Conservation (phyloP, 2,329 filamentous ascomycete genomes). For the Pseudopyrenochaeta lycopersici region DNA sequence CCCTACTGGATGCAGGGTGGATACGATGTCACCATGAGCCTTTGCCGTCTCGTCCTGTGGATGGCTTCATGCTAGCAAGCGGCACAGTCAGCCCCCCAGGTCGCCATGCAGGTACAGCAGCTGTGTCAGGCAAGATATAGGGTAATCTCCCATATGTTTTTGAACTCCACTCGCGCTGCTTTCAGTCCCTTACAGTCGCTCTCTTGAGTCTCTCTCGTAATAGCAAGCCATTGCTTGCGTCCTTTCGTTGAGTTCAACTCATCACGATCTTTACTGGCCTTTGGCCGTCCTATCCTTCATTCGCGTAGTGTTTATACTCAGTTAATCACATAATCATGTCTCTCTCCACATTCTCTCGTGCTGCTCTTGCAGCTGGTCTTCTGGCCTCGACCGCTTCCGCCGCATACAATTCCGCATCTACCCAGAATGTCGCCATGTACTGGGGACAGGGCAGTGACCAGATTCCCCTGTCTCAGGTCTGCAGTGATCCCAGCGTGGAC, state of each 20-base stretch:
- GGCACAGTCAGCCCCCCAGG: conserved; percentile 25
- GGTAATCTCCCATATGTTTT: conserved; percentile 40
- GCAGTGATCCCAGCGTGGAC: conserved; percentile 61
- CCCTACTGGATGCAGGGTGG: conserved; percentile 8
- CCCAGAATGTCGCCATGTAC: conserved; percentile 63
- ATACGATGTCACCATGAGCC: conserved; percentile 17
- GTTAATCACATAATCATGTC: conserved; percentile 49
- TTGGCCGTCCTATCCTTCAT: conserved; percentile 49
- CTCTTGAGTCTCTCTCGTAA: conserved; percentile 38
- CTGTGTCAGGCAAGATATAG: conserved; percentile 30
- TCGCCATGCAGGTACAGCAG: conserved; percentile 36
- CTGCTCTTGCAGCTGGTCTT: conserved; percentile 47
- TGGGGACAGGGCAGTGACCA: conserved; percentile 65
- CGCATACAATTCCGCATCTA: conserved; percentile 53
- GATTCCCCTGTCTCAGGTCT: conserved; percentile 59
- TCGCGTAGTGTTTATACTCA: conserved; percentile 31
- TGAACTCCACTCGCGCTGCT: conserved; percentile 33
- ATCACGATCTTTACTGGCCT: conserved; percentile 51
- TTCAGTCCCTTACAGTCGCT: conserved; percentile 36
- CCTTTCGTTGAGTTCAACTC: conserved; percentile 59
- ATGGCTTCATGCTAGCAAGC: conserved; percentile 36
- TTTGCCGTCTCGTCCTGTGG: conserved; percentile 26
- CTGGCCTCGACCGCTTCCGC: conserved; percentile 48
- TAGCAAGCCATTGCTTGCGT: conserved; percentile 61
- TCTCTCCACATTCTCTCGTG: conserved; percentile 34